A percentile compares a stretch with the other conserved stretches of the same genome.
These are phyloP conservation scores for Phlyctochytrium bullatum DNA, from an alignment of 192 early-diverging fungal species.

Conservation along the genomic window DNA sequence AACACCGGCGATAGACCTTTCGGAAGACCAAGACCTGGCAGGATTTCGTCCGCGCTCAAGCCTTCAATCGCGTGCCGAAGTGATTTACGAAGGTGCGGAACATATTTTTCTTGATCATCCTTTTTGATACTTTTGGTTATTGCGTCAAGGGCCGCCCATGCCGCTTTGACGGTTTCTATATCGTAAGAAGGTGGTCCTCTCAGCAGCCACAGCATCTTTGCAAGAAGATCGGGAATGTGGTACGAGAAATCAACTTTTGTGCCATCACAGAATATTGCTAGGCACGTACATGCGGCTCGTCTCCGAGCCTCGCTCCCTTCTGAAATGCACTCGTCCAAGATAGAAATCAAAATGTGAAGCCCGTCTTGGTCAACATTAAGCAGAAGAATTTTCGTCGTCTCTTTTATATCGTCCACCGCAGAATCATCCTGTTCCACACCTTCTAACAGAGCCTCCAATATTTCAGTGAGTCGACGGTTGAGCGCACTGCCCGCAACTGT, in stretches of 20 bases:
- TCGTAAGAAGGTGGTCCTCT: conserved; percentile 40
- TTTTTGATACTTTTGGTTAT: conserved; percentile 80
- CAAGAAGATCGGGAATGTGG: conserved; percentile 81
- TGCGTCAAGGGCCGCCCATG: conserved; percentile 79
- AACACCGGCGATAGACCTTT: conserved; percentile 90
- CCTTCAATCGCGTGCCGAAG: conserved; percentile 57
- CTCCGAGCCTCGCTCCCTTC: conserved; percentile 12
- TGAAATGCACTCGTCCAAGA: conserved; percentile 67
- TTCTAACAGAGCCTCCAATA: conserved; percentile 79
- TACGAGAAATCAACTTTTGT: conserved; percentile 52
- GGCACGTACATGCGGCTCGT: conserved; percentile 58
- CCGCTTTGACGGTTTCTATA: conserved; percentile 60
- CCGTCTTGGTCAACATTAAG: conserved; percentile 79
- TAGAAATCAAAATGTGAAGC: conserved; percentile 71
- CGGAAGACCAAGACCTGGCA: conserved; percentile 87
- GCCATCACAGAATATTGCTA: conserved; percentile 65
- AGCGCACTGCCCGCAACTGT: conserved; percentile 85
- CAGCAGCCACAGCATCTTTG: conserved; percentile 70
- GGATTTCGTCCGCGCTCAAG: conserved; percentile 32
- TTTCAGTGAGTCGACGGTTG: conserved; percentile 75
- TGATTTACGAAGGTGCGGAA: conserved; percentile 63
- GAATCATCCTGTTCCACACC: conserved; percentile 69
- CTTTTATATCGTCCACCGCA: conserved; percentile 64
- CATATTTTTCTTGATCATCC: conserved; percentile 83
- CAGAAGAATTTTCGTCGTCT: conserved; percentile 71